Evolutionary conservation across 2,329 filamentous ascomycete species (phyloP).

Genomic region (Ascochyta rabiei): DNA sequence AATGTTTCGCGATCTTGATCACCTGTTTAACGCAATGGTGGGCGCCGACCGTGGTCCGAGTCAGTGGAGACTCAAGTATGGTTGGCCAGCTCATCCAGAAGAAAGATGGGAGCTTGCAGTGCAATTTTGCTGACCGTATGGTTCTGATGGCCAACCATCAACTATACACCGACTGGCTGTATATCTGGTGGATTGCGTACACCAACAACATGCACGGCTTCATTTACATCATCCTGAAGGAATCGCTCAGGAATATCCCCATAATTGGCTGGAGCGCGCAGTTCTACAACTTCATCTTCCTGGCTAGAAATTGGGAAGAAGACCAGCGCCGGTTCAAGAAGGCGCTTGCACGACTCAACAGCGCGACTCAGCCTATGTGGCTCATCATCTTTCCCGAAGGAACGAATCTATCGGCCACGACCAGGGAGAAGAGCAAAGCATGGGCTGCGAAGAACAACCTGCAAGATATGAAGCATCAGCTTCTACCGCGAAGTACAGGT

Average conservation of each 20-base stretch:
- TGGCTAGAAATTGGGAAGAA: conserved; percentile 85
- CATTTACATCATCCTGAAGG: conserved; percentile 88
- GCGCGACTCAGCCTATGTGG: conserved; percentile 82
- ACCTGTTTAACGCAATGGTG: conserved; percentile 85
- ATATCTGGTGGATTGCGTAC: conserved; percentile 94
- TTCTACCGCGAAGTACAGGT: conserved; percentile 81
- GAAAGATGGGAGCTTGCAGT: conserved; percentile 74
- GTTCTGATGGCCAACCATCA: conserved; percentile 86
- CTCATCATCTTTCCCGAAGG: conserved; percentile 86
- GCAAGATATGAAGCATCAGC: conserved; percentile 73
- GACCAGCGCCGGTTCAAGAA: conserved; percentile 78
- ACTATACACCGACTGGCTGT: conserved; percentile 91
- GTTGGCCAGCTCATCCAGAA: conserved; percentile 74
- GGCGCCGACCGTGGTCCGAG: conserved; percentile 80
- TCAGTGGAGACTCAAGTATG: conserved; percentile 83
- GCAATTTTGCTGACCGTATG: conserved; percentile 79
- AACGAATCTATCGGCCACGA: conserved; percentile 77
- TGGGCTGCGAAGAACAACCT: conserved; percentile 81
- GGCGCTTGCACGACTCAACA: conserved; percentile 73
- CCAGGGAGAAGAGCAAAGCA: conserved; percentile 69
- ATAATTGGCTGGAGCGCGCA: conserved; percentile 81
- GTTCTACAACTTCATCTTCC: conserved; percentile 89
- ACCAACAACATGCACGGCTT: conserved; percentile 83
- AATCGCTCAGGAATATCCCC: conserved; percentile 81
- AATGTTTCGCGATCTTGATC: conserved; percentile 78